Conservation (phyloP, 371 early-diverging fungal genomes). For the Globomyces sp. region DNA sequence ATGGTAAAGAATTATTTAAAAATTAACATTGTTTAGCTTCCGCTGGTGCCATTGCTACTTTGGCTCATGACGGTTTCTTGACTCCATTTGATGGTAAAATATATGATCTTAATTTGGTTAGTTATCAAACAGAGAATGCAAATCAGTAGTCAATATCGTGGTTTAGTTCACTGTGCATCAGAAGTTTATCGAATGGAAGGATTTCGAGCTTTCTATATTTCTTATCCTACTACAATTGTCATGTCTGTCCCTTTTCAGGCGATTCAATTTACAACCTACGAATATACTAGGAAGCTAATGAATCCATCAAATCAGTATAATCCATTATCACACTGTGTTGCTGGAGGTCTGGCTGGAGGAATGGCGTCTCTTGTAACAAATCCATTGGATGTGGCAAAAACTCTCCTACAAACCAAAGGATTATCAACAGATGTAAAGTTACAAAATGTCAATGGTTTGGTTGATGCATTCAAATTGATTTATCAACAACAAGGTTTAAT, state of each 20-base stretch:
- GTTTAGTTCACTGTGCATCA: slow-evolving; percentile 64
- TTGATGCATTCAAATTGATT: slow-evolving; percentile 71
- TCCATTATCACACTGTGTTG: slow-evolving; percentile 78
- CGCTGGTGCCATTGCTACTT: slow-evolving; percentile 90
- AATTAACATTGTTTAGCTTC: slow-evolving; percentile 34
- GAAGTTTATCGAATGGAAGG: slow-evolving; percentile 72
- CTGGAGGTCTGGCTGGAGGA: slow-evolving; percentile 90
- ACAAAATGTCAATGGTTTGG: slow-evolving; percentile 66
- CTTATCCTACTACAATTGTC: slow-evolving; percentile 85
- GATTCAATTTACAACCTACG: slow-evolving; percentile 88
- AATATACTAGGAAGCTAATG: slow-evolving; percentile 68
- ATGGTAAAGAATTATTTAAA: slow-evolving; percentile 14
- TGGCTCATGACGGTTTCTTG: slow-evolving; percentile 86
- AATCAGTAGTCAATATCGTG: slow-evolving; percentile 53
- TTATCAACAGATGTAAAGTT: slow-evolving; percentile 65
- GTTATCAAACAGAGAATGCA: slow-evolving; percentile 96
- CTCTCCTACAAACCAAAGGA: slow-evolving; percentile 89
- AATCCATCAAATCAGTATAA: slow-evolving; percentile 79
- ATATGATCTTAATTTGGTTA: slow-evolving; percentile 22
- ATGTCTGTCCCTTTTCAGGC: slow-evolving; percentile 92
- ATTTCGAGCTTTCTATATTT: slow-evolving; percentile 80
- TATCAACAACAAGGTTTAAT: slow-evolving; percentile 66
- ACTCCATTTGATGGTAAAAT: slow-evolving; percentile 90
- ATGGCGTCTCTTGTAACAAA: slow-evolving; percentile 87
- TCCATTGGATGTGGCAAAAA: slow-evolving; percentile 92